phyloP scores from a whole-genome alignment of 345 rosid genomes.

The Eucalyptus sp. region DNA sequence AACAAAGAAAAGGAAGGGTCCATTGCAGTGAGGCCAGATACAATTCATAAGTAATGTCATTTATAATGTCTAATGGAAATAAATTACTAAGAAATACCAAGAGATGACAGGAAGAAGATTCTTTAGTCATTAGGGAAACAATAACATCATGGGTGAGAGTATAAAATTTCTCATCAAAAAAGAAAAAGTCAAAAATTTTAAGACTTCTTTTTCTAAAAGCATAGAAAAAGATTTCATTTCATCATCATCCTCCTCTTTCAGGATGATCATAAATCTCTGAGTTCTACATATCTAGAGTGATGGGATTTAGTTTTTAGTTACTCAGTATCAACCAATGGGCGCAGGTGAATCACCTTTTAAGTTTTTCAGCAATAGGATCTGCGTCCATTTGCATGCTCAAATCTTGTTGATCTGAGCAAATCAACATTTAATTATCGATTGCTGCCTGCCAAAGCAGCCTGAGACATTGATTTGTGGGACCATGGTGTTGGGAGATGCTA shows the following conservation, averaged over 20 bases:
- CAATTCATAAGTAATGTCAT: neutral
- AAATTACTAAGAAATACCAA: neutral
- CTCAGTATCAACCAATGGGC: neutral
- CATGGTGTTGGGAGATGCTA: neutral
- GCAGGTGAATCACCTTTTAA: neutral
- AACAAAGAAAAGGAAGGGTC: neutral
- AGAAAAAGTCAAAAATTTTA: neutral
- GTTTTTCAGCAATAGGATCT: neutral
- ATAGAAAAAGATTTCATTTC: neutral
- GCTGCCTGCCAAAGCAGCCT: neutral
- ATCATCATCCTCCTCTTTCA: neutral
- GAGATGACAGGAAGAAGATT: neutral
- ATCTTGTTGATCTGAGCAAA: neutral
- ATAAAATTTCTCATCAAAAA: neutral
- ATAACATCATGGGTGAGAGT: neutral
- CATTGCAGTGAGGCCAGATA: neutral
- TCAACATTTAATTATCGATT: neutral
- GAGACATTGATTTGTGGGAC: neutral
- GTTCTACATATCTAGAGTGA: neutral
- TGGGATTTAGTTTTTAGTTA: neutral
- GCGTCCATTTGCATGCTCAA: neutral
- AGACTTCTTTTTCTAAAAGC: neutral
- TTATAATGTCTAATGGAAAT: neutral
- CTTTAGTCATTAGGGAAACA: neutral
- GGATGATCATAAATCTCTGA: neutral